Evolutionary conservation across 129 eudicot genomes (phyloP), one percentile per base, ranked within the genome.

Genomic region (Escallonia rubra): DNA sequence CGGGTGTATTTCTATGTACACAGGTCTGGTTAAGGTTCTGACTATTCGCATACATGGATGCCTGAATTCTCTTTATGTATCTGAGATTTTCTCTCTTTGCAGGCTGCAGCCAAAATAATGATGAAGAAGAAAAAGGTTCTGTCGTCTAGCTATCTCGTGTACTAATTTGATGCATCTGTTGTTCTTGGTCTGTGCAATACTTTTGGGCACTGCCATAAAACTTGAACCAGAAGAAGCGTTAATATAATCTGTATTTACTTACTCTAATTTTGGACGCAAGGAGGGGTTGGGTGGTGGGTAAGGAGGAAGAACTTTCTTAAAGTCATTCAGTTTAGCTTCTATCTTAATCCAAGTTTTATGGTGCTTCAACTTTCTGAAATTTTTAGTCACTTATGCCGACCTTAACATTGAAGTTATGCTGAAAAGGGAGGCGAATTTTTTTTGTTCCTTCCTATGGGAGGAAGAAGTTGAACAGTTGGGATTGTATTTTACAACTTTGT

Each of bases 21-120:
- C 98, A 92, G 98, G 98, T 92, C 52, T 57, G 54, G 73, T 38
- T 5, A 64, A 65, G 46, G 3, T 64, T 46, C 39, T 55, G 15
- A 38, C 2, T 49, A 38, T 57, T 54, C 61, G 49, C 54, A 59
- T 43, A 7, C 11, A 53, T 7, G 12, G 12, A 14, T 55, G 46
- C 61, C 53, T 8, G 44, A 64, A 15, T 6, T 66, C 54, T 46
- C 43, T 65, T 43, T 39, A 7, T 80, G 56, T 67, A 70, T 65
- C 60, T 72, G 10, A 68, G 1, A 11, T 45, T 65, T 67, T 52
- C 2, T 57, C 61, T 61, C 52, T 72, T 71, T 83, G 75, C 92
- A 93, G 96, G 96, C 99, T 49, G 96, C 99, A 43, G 86, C 96
- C 73, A 93, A 82, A 73, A 15, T 89, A 43, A 93, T 93, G 99